Evolutionary conservation across 345 rosid genomes (phyloP).

Genomic region (Melaleuca alternifolia): DNA sequence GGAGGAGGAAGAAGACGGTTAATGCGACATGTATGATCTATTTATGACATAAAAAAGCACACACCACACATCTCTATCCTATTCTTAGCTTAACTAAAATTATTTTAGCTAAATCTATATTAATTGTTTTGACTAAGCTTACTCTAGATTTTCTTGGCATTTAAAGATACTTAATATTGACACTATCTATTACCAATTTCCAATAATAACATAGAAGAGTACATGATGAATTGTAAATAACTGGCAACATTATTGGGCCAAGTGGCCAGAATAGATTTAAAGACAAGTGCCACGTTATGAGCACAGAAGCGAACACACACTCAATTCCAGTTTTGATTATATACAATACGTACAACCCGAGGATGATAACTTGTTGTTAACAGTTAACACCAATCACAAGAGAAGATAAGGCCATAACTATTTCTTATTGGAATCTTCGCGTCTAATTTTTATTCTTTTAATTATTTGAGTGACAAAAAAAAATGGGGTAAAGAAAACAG

Average conservation of each 20-base stretch:
- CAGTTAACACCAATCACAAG: fast-evolving
- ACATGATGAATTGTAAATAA: not conserved
- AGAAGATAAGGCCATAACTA: not conserved
- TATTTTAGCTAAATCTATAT: not conserved
- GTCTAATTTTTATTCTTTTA: not conserved
- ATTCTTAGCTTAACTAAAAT: not conserved
- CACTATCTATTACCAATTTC: not conserved
- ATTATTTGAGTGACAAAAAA: not conserved
- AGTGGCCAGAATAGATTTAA: not conserved
- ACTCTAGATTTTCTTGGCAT: not conserved
- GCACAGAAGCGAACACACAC: not conserved
- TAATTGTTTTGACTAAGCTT: not conserved
- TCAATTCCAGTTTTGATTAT: not conserved
- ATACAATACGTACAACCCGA: not conserved
- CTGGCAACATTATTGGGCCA: not conserved
- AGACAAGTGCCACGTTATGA: not conserved
- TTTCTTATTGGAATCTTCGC: not conserved
- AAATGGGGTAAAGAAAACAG: not conserved
- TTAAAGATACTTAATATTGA: not conserved
- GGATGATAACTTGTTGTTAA: not conserved
- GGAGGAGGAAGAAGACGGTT: not conserved
- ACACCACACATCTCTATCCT: not conserved
- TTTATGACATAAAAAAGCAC: not conserved
- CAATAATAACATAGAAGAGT: not conserved
- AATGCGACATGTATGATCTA: not conserved